Base-by-base conservation (phyloP, 1,284 basidiomycete species). In the Tilletia walkeri region DNA sequence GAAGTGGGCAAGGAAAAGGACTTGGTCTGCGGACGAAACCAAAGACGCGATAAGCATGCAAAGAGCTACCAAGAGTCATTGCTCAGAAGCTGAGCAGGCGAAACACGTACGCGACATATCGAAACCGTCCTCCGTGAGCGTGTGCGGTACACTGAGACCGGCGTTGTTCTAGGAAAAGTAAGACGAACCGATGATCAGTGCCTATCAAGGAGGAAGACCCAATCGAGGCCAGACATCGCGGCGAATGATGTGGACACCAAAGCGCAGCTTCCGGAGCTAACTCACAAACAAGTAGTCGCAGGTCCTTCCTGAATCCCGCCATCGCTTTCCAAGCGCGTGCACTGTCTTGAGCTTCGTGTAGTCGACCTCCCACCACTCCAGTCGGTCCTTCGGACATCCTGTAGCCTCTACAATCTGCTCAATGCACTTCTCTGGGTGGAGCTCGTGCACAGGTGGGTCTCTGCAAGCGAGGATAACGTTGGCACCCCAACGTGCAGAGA, bases 311-410 rank as follows among this genome's bases (percentile, higher is more conserved):
- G 50, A 66, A 12, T 71, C 68, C 1, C 30, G 18, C 73, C 75
- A 80, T 41, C 68, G 66, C 30, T 73, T 41, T 0, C 74, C 78
- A 39, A 80, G 76, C 0, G 61, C 41, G n/a, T 72, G 63, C 16
- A 79, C 66, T 12, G 70, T 74, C 24, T 75, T 72, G 9, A 79
- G 50, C 16, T 69, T 74, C 10, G 75, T 69, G 63, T 71, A 78
- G 66, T 80, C 79, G 45, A 80, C 72, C 68, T 79, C 74, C 78
- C 78, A 80, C 69, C 74, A 50, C 68, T 79, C 78, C 7, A 79
- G 73, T 49, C 73, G 70, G 1, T 48, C 49, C 49, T 68, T 71
- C 18, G 41, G 53, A 34, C 59, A 69, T 1, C 69, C 68, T 12
- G 70, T 67, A 0, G 14, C 4, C 0, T 50, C 24, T n/a, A 77